Base-by-base conservation (phyloP, 2,329 filamentous ascomycete species). In the Exophiala spinifera region DNA sequence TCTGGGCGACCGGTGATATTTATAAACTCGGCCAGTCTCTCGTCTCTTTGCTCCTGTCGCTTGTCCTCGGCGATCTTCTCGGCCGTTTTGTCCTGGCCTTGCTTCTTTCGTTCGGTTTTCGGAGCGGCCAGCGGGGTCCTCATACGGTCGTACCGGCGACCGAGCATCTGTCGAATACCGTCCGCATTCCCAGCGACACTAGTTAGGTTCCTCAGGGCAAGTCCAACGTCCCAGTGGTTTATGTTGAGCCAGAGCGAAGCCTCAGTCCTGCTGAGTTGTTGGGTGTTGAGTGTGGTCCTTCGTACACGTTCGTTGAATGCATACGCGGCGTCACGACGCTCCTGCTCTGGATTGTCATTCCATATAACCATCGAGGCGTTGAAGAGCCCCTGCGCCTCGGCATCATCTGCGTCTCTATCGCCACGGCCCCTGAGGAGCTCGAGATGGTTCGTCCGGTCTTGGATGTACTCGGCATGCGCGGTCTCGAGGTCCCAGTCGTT, bases 11-110 rank as follows among this genome's bases (percentile, higher is more conserved):
- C 55, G 7, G 58, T 61, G 23, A 57, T 52, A 25, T 52, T 55
- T 19, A 61, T 46, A 44, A 61, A 45, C 21, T 48, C 36, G 1
- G 58, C 58, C 8, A 61, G 55, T 34, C 58, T 52, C 46, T 61
- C 55, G 36, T 56, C 52, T 31, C 52, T 54, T 25, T 51, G n/a
- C 49, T 23, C 34, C 10, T 20, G 39, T n/a, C 10, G 40, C n/a
- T 21, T 28, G 8, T 47, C 52, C 34, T n/a, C 42, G 20, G 20
- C 42, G 7, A 28, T 14, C 42, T 44, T 25, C 8, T 28, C 23
- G 42, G 42, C 20, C 8, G 20, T 21, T 7, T 42, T 42, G 17
- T 15, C 39, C 15, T 31, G 4, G 10, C 28, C 28, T 3, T 31
- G 28, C 28, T 31, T 31, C 28, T 31, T 31, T 6, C 4, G 20